Evolutionary conservation across 768 basidiomycete species (phyloP).

Genomic region (Leccinellum albellum): DNA sequence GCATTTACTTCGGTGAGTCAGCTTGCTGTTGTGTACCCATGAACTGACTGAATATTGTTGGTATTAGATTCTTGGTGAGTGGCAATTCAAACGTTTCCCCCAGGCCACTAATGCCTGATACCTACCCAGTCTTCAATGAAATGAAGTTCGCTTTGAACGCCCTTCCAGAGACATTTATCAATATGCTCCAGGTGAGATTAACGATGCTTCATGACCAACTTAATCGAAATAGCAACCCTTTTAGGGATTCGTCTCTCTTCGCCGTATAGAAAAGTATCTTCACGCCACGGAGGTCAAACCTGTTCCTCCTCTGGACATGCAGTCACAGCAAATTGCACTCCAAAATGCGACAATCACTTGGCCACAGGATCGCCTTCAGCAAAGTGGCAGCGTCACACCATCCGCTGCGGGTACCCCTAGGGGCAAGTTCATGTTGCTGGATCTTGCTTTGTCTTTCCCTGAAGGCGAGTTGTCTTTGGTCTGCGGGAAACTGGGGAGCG

Average conservation of each 20-base stretch:
- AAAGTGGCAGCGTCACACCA: slow-evolving; percentile 42
- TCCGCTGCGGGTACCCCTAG: slow-evolving; percentile 70
- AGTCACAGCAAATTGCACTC: slow-evolving; percentile 63
- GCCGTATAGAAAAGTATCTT: slow-evolving; percentile 90
- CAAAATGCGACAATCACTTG: slow-evolving; percentile 88
- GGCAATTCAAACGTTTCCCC: not conserved
- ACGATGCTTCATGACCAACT: not conserved
- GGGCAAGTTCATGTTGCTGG: slow-evolving; percentile 76
- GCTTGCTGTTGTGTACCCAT: not conserved
- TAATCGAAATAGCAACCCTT: not conserved
- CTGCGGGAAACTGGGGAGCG: slow-evolving; percentile 86
- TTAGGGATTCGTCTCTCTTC: slow-evolving; percentile 76
- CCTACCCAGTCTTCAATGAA: slow-evolving; percentile 67
- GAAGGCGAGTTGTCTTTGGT: slow-evolving; percentile 74
- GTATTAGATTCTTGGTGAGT: slow-evolving; percentile 40
- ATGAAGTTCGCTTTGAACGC: slow-evolving; percentile 86
- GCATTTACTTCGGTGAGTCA: slow-evolving; percentile 69
- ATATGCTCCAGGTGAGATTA: slow-evolving; percentile 66
- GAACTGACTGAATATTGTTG: not conserved
- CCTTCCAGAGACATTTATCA: slow-evolving; percentile 88
- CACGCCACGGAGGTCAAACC: slow-evolving; percentile 64
- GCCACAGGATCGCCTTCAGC: slow-evolving; percentile 67
- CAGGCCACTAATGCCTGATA: slow-evolving; percentile 1
- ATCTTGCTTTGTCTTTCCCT: slow-evolving; percentile 76
- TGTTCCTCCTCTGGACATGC: slow-evolving; percentile 54